Conservation (phyloP, 352 stramenopile genomes). For the Pythium brassicae region DNA sequence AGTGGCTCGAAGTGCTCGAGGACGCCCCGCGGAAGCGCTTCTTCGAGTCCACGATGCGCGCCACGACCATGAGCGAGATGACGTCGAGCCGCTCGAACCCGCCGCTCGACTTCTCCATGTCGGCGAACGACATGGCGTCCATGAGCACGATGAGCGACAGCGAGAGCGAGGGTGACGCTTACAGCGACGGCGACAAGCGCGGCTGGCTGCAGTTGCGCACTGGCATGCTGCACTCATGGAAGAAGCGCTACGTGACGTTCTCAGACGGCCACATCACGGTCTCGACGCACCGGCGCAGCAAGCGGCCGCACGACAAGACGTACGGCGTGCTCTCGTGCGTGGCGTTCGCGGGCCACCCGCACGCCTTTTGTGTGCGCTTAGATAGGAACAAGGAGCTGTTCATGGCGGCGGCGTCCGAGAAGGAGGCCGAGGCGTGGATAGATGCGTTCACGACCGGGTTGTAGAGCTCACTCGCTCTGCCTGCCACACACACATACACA, state of each 20-base stretch:
- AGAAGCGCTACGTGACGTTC: conserved; percentile 52
- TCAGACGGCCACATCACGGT: conserved; percentile 41
- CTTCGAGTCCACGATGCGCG: conserved; percentile 22
- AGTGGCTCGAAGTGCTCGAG: conserved; percentile 58
- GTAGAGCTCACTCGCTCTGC: not conserved
- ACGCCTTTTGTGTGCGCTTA: conserved; percentile 48
- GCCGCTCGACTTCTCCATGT: conserved; percentile 8
- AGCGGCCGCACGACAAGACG: conserved; percentile 28
- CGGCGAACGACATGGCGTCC: conserved; percentile 14
- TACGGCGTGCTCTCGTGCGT: conserved; percentile 45
- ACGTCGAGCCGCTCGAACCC: conserved; percentile 1
- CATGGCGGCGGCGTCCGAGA: conserved; percentile 36
- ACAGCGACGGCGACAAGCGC: conserved; percentile 22
- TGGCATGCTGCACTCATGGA: conserved; percentile 35
- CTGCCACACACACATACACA: not conserved
- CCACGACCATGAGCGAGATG: conserved; percentile 42
- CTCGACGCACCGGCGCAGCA: conserved; percentile 24
- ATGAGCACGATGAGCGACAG: conserved; percentile 48
- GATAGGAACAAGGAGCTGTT: conserved; percentile 52
- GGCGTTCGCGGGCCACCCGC: conserved; percentile 29
- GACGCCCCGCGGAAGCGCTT: conserved; percentile 33
- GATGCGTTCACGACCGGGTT: conserved; percentile 38
- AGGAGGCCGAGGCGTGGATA: conserved; percentile 48
- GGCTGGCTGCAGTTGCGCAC: conserved; percentile 44
- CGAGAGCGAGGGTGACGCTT: conserved; percentile 26